Evolutionary conservation across 306 rosid species (phyloP).

Genomic region (Glycine tomentella): DNA sequence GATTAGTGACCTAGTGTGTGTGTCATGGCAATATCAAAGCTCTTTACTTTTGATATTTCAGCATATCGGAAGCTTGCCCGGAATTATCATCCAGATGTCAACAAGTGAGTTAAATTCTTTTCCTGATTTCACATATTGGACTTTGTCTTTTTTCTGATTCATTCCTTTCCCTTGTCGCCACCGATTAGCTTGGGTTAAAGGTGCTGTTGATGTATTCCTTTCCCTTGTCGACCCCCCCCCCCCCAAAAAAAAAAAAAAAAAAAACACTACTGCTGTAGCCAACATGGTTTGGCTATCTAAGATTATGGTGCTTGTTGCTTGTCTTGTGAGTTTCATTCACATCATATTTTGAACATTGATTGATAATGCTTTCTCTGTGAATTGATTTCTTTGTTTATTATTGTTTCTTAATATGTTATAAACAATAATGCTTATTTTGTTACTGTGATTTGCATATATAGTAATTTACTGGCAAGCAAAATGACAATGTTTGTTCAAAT

Average conservation of each 20-base stretch:
- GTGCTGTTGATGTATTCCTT: neutral
- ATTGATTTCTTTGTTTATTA: too few species aligned
- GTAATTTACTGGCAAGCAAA: neutral
- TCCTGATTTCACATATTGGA: neutral
- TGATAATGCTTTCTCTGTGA: too few species aligned
- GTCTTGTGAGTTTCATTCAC: too few species aligned
- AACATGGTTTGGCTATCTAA: neutral
- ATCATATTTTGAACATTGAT: neutral
- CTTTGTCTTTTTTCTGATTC: conserved; percentile 2
- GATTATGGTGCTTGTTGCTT: conserved; percentile 5
- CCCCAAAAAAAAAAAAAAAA: too few species aligned
- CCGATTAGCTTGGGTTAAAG: too few species aligned
- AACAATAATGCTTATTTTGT: neutral
- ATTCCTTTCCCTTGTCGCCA: neutral
- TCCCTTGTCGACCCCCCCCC: neutral
- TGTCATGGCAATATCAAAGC: conserved; percentile 24
- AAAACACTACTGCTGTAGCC: too few species aligned
- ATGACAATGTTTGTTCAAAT: conserved; percentile 8
- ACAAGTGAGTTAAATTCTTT: conserved; percentile 77
- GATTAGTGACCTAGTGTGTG: neutral
- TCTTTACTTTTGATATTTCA: conserved; percentile 53
- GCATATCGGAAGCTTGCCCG: conserved; percentile 97
- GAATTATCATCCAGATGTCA: conserved; percentile 92
- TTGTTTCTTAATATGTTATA: neutral
- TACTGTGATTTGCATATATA: conserved; percentile 6